Base-by-base conservation (phyloP, 2,329 filamentous ascomycete genomes). In the Penicillium sp. region DNA sequence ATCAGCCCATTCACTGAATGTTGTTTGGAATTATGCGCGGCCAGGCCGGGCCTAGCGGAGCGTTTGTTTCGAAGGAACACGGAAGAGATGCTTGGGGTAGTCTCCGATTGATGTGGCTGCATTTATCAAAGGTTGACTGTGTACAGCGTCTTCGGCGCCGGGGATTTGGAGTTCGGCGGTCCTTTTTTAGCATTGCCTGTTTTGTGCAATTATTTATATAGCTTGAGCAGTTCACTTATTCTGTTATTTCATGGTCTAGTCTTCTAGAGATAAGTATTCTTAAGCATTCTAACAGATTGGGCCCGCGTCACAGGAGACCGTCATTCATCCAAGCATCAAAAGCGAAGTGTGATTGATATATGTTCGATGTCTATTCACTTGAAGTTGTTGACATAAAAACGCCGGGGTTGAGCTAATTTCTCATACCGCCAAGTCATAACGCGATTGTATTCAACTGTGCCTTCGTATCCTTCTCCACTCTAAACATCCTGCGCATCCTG, bases 21-120 rank as follows among this genome's bases (percentile, higher is more conserved):
- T 51, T 81, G 83, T 48, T 67, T 87, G 53, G 73, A 79, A 15
- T 82, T 82, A 78, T 84, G 82, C 61, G 76, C 73, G 1, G 72
- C 75, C 1, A 74, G 81, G 52, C 70, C 75, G 5, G 61, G 70
- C 8, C 67, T 84, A 38, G 71, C 78, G 23, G 75, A 81, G 51
- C 78, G 79, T 48, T 66, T 87, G 0, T 85, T 87, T 61, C 76
- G 78, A 44, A 72, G 70, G 21, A 87, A 87, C 62, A 82, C 84
- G 0, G 78, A 84, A 64, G 76, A 78, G 38, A 67, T 87, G 55
- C 80, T 78, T 71, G 72, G 75, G 59, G 70, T 66, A 16, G 31
- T 52, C 7, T 60, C 57, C 40, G 33, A 53, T 19, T 63, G 55
- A 64, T 36, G 36, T 25, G 5, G 21, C 48, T 34, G 29, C 21